Evolutionary conservation across 148 eudicot species (phyloP), one percentile per base, ranked within the genome.

Genomic region (Talinum fruticosum): DNA sequence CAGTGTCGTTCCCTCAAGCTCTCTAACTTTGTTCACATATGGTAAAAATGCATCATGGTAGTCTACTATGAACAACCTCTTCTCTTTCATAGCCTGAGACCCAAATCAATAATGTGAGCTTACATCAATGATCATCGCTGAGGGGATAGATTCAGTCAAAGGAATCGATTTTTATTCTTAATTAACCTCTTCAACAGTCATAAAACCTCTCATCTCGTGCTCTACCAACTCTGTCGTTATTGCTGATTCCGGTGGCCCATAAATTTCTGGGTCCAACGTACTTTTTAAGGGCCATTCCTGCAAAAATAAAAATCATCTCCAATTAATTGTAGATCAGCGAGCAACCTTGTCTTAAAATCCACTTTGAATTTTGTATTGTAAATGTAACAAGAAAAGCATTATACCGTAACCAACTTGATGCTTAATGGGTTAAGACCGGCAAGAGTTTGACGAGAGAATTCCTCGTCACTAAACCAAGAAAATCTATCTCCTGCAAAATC

Each of bases 1-100:
- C 8, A 95, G 44, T 2, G 91, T 89, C 5, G 88, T 85, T 71
- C 89, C 91, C 76, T 88, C 54, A 1, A 86, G 45, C 78, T 82
- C 77, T 19, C 96, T 88, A 34, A 92, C 96, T 86, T 82, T 89
- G 80, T 87, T 80, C 64, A 95, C 96, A 36, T 74, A 92, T 0
- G 99, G 99, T 41, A 95, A 51, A 16, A 89, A 79, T 45, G 85
- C 28, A 80, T 95, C 99, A 82, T 95, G 99, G 79, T 92, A 95
- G 75, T 95, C 97, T 62, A 92, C 38, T 2, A 89, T 82, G 74
- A 92, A 95, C 35, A 95, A 75, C 77, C 83, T 95, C 88, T 89
- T 92, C 54, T 85, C 77, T 57, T 85, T 38, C 21, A 95, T 0
- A 13, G 91, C 96, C 96, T 94, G 30, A 1, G 18, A 26, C 30